Base-by-base conservation (phyloP, 495 filamentous ascomycete genomes). In the Annulohypoxylon bovei region DNA sequence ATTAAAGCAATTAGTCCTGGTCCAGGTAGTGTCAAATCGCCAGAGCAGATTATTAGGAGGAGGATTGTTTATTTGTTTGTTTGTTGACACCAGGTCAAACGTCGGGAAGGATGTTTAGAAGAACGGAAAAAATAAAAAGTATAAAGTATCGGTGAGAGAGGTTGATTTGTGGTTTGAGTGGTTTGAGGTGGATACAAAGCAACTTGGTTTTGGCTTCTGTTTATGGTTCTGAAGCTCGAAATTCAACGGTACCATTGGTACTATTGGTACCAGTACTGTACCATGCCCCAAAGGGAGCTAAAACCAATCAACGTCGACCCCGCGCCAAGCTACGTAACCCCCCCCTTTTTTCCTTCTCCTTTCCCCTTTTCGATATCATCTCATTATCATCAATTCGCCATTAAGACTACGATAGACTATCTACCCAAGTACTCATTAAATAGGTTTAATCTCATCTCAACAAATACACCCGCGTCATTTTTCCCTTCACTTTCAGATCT, bases 61-160 rank as follows among this genome's bases (percentile, higher is more conserved):
- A 27, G n/a, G n/a, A 12, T 25, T 12, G 46, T 27, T 28, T 50
- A 25, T 28, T 50, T 49, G 9, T 42, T n/a, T n/a, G n/a, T 27
- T 59, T 67, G 40, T 73, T 56, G 67, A 73, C 72, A 49, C 72
- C 65, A 73, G 71, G 74, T 65, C 68, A 71, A 72, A 70, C 62
- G 55, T 25, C 20, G 52, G 33, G 47, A 69, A 65, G 42, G 47
- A 37, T 35, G 33, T 35, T 35, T 12, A 28, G 52, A 39, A 4
- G 28, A 54, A 16, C 55, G 39, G 49, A 62, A 49, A 63, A 33
- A 58, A 54, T 49, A 62, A 18, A 14, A 55, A 27, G 33, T 18
- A 63, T 42, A 65, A 75, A 72, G 69, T 70, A 72, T 73, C 70
- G 73, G 70, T 73, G 73, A 64, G 69, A 53, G 47, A 57, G 63